Conservation (phyloP, 352 stramenopile species). For the Thraustochytrium striatum region DNA sequence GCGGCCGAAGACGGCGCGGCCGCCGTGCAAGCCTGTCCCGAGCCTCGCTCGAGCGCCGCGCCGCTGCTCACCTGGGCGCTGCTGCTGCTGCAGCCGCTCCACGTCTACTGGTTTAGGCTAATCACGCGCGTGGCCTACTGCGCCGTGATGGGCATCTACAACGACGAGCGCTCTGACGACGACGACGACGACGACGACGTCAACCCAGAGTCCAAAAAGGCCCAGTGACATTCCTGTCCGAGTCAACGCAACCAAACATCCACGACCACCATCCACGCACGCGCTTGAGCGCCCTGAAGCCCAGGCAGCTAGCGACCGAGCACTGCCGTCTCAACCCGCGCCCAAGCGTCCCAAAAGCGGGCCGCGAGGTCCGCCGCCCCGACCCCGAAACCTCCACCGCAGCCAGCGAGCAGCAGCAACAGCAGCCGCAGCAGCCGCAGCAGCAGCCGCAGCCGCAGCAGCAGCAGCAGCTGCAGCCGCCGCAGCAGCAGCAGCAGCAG, state of each 20-base stretch:
- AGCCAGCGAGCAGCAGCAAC: neutral
- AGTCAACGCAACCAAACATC: too few species aligned
- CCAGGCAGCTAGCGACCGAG: too few species aligned
- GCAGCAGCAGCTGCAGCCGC: neutral
- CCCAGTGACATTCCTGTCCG: too few species aligned
- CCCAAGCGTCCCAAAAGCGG: too few species aligned
- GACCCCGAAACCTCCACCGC: neutral
- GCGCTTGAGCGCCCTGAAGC: too few species aligned
- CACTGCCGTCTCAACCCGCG: too few species aligned
- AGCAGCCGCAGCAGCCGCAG: neutral
- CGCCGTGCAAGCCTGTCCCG: too few species aligned
- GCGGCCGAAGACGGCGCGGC: neutral
- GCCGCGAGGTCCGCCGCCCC: neutral
- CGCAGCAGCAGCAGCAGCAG: neutral
- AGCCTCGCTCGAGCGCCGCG: neutral
- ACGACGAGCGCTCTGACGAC: constrained; percentile 31
- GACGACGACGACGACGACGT: neutral
- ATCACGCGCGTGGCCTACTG: neutral
- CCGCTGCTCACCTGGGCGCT: neutral
- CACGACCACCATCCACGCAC: too few species aligned
- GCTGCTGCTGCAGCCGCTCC: neutral
- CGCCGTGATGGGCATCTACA: constrained; percentile 3
- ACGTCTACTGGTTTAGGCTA: constrained; percentile 26
- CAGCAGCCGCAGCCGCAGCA: too few species aligned
- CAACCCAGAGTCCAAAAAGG: neutral